Percentiles rank a stretch among this genome's conserved stretches.
Evolutionary conservation across 2,329 filamentous ascomycete genomes (phyloP).

Genomic region (Arthrinium phaeospermum): DNA sequence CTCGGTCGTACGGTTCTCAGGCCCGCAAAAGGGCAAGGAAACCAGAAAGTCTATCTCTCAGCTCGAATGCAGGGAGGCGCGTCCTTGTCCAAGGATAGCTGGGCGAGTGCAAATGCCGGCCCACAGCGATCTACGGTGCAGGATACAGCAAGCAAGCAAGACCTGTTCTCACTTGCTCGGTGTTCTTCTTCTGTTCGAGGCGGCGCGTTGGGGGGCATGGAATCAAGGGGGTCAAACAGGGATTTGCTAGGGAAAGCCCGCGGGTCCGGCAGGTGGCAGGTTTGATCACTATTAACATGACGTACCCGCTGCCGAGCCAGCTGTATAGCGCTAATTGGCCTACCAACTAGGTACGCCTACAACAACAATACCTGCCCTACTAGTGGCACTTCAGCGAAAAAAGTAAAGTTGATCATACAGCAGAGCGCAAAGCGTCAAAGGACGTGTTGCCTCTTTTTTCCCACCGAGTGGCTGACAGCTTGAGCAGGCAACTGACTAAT

Average conservation of each 20-base stretch:
- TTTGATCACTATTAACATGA: slow-evolving; percentile 9
- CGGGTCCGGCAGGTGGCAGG: slow-evolving; percentile 12
- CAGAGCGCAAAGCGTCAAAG: neutral
- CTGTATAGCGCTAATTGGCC: slow-evolving; percentile 9
- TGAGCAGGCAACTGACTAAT: slow-evolving; percentile 4
- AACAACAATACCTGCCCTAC: neutral
- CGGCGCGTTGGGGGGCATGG: neutral
- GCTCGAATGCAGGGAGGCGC: slow-evolving; percentile 11
- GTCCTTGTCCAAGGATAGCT: neutral
- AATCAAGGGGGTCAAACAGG: neutral
- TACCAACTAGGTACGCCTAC: neutral
- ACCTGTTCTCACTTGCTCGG: no score
- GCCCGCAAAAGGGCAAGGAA: slow-evolving; percentile 8
- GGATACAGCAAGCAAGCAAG: neutral
- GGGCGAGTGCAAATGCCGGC: neutral
- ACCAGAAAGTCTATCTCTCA: slow-evolving; percentile 1
- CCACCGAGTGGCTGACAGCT: neutral
- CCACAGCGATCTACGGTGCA: slow-evolving; percentile 5
- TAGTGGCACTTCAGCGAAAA: no score
- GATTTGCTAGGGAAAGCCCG: neutral
- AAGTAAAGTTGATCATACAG: neutral
- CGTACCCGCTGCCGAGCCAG: neutral
- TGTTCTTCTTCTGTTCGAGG: neutral
- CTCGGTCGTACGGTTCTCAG: neutral
- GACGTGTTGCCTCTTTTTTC: neutral